Evolutionary conservation across 163 green algal genomes (phyloP).

Genomic region (Scenedesmus sp.): DNA sequence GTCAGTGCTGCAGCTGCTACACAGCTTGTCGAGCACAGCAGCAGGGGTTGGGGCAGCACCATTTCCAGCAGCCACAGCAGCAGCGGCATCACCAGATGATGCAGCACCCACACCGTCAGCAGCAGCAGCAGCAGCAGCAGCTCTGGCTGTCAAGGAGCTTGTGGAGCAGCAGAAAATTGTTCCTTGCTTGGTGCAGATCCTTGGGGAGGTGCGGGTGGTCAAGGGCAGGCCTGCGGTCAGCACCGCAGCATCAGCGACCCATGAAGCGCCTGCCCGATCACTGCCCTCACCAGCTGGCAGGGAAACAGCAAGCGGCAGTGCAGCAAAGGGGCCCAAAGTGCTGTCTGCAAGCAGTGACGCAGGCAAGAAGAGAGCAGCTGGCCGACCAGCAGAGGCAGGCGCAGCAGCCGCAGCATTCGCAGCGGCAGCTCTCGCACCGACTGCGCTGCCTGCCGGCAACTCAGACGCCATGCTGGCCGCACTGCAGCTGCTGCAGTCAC

Average conservation of each 20-base stretch:
- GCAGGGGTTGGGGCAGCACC: background rate
- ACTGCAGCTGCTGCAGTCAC: slow-evolving; percentile 16
- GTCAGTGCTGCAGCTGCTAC: slow-evolving; percentile 14
- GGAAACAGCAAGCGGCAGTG: background rate
- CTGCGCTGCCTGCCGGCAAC: background rate
- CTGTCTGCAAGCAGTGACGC: background rate
- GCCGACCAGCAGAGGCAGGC: background rate
- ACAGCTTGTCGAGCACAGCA: background rate
- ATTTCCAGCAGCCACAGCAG: too few species aligned
- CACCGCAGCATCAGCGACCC: background rate
- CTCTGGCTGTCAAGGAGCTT: slow-evolving; percentile 28
- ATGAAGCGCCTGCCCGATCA: background rate
- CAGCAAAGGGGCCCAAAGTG: background rate
- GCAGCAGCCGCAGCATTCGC: background rate
- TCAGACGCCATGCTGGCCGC: background rate
- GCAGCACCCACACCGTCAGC: background rate
- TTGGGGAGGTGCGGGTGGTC: slow-evolving; percentile 29
- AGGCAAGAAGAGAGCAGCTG: background rate
- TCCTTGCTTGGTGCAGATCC: slow-evolving; percentile 17
- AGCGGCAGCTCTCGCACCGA: background rate
- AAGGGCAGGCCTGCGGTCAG: slow-evolving; percentile 31
- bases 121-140: background rate
- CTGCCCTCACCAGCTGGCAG: background rate
- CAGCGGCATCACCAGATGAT: background rate
- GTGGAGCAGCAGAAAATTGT: slow-evolving; percentile 31